Conservation (phyloP, 805 yeast genomes). For the Dipodascus albidus region DNA sequence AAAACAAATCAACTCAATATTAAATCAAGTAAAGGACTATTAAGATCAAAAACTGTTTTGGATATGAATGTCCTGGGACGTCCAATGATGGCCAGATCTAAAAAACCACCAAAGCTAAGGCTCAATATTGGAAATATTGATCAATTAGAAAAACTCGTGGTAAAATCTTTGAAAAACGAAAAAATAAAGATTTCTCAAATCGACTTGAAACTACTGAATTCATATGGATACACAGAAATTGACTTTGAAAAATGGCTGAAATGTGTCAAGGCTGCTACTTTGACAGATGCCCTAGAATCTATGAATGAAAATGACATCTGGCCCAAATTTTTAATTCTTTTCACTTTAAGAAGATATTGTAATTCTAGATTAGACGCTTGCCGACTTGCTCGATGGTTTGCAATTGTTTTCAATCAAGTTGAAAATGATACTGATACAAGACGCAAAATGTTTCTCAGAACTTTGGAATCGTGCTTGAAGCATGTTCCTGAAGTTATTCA, state of each 20-base stretch:
- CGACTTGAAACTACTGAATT: constrained; percentile 5
- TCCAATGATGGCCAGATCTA: not conserved
- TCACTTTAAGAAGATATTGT: constrained; percentile 17
- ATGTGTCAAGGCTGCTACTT: constrained; percentile 10
- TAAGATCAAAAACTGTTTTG: not conserved
- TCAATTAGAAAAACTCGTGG: not conserved
- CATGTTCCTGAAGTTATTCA: not conserved
- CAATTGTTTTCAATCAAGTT: not conserved
- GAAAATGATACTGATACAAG: not conserved
- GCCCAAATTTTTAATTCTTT: constrained; percentile 21
- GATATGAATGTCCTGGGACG: not conserved
- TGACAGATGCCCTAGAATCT: constrained; percentile 9
- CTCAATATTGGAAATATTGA: not conserved
- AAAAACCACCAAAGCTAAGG: not conserved
- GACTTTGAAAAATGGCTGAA: constrained; percentile 12
- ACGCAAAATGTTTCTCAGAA: not conserved
- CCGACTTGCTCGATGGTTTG: constrained; percentile 14
- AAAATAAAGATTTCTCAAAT: not conserved
- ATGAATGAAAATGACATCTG: constrained; percentile 13
- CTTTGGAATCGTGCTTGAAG: not conserved
- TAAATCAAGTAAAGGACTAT: not conserved
- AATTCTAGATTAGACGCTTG: constrained; percentile 16
- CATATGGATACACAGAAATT: constrained; percentile 7
- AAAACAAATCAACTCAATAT: not conserved
- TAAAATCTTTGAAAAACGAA: not conserved